These are phyloP conservation scores for Flammula alnicola DNA, from an alignment of 1,284 basidiomycete genomes.

Conservation along the genomic window DNA sequence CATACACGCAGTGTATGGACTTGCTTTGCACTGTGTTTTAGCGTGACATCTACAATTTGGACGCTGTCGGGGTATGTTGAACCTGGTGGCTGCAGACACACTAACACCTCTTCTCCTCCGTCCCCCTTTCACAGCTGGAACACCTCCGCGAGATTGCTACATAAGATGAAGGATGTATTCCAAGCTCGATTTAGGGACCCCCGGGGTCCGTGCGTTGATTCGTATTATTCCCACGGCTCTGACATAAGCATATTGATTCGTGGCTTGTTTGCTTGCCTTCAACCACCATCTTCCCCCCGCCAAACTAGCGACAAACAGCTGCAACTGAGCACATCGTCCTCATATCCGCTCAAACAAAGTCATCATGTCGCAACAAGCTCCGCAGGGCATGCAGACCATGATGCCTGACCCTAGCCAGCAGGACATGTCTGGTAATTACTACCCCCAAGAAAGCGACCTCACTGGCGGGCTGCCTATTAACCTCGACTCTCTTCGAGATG, in stretches of 20 bases:
- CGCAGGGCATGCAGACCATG: constrained; percentile 48
- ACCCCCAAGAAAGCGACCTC: constrained; percentile 73
- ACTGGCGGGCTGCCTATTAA: constrained; percentile 82
- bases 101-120: constrained; percentile 36
- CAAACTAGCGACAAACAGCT: constrained; percentile 38
- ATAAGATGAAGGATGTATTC: constrained; percentile 1
- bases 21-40: constrained; percentile 72
- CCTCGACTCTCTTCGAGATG: constrained; percentile 80
- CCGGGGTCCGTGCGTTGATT: constrained; percentile 46
- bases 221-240: constrained; percentile 46
- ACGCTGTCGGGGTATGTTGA: constrained; percentile 65
- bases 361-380: constrained; percentile 45
- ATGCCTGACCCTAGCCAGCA: constrained; percentile 48
- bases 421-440: constrained; percentile 65
- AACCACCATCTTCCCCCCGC: constrained; percentile 45
- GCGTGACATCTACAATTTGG: constrained; percentile 74
- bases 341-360: constrained; percentile 30
- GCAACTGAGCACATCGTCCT: constrained; percentile 29
- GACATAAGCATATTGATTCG: constrained; percentile 49
- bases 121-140: constrained; percentile 22
- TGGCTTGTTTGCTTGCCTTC: constrained; percentile 45
- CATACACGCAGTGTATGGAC: constrained; percentile 49
- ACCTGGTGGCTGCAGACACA: constrained; percentile 51
- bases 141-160: constrained; percentile 11
- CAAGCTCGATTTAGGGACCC: constrained; percentile 7